Evolutionary conservation across 2,329 filamentous ascomycete genomes (phyloP), one percentile per base, ranked within the genome.

Genomic region (Cryphonectria naterciae): DNA sequence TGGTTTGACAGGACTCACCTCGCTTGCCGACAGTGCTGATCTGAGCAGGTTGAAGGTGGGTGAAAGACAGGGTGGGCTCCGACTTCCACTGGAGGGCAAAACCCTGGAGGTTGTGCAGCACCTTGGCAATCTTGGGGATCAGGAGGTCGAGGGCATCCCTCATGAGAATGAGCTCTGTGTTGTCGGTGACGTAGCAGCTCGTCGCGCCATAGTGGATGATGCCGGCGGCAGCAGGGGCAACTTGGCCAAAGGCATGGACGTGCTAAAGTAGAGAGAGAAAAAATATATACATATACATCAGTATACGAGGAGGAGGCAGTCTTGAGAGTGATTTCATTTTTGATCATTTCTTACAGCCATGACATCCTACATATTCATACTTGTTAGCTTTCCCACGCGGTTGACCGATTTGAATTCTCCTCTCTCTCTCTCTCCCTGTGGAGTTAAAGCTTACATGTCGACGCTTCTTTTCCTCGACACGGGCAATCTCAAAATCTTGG

Each of bases 91-190:
- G 79, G 72, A 91, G 79, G 6, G 94, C 92, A 79, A 97, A 96
- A 43, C 85, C 80, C 35, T 87, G 85, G 39, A 97, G 85, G 80
- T 94, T 94, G 73, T 88, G 83, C 74, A 97, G 91, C 69, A 94
- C 91, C 75, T 90, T 93, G 67, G 93, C 93, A 8, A 97, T 82
- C 81, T 95, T 97, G 49, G 89, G 89, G 11, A 92, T 83, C 4
- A 97, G 80, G n/a, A 97, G 82, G 75, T 95, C 89, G 70, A 97
- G 83, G 7, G 89, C 94, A 72, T 94, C 88, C 35, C 89, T 84
- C 76, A 94, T 87, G 76, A 97, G 88, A 74, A 97, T 93, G 49
- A 95, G 83, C 76, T 95, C 93, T 2, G 91, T 86, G 74, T 94
- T 94, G 77, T 94, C 93, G 65, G 92, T 95, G 54, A 89, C 86